phyloP scores from a whole-genome alignment of 2,329 filamentous ascomycete genomes.

The Aspergillus melleus region DNA sequence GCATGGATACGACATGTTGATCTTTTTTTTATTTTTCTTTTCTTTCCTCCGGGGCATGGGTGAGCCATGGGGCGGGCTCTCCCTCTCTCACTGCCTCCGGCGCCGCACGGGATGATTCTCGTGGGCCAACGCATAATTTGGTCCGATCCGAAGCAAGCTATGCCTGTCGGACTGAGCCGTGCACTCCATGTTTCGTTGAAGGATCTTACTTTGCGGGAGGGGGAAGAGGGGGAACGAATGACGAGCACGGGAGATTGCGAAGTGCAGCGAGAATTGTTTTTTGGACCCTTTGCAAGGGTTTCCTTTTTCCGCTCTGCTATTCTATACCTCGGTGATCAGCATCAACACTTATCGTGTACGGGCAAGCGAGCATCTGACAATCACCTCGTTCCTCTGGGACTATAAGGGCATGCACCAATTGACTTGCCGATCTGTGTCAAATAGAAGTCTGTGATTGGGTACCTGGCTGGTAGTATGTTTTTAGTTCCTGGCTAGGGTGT shows the following conservation, averaged over 20 bases:
- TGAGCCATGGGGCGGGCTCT: conserved; percentile 1
- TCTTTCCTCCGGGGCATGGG: background rate
- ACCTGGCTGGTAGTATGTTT: background rate
- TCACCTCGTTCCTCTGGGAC: background rate
- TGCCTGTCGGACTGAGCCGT: conserved; percentile 10
- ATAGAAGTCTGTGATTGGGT: conserved; percentile 4
- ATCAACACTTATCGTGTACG: conserved; percentile 3
- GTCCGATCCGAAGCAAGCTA: conserved; percentile 11
- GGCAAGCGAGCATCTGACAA: conserved; percentile 10
- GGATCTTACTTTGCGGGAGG: conserved; percentile 11
- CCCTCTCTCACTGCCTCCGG: background rate
- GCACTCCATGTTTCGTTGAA: conserved; percentile 7
- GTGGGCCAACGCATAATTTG: conserved; percentile 4
- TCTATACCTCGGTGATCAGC: conserved; percentile 16
- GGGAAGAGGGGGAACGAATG: conserved; percentile 10
- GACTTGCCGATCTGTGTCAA: background rate
- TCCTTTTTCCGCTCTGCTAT: conserved; percentile 4
- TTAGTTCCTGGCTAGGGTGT: conserved; percentile 10
- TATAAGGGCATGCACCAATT: conserved; percentile 9
- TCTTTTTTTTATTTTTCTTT: background rate
- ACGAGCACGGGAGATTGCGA: conserved; percentile 18
- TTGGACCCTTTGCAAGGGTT: conserved; percentile 7
- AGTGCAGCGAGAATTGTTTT: conserved; percentile 6
- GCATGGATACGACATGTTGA: conserved; percentile 9
- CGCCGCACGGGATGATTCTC: conserved; percentile 8